These are phyloP conservation scores for Aaosphaeria pasadenensis DNA, from an alignment of 2,329 filamentous ascomycete species.

Conservation along the genomic window DNA sequence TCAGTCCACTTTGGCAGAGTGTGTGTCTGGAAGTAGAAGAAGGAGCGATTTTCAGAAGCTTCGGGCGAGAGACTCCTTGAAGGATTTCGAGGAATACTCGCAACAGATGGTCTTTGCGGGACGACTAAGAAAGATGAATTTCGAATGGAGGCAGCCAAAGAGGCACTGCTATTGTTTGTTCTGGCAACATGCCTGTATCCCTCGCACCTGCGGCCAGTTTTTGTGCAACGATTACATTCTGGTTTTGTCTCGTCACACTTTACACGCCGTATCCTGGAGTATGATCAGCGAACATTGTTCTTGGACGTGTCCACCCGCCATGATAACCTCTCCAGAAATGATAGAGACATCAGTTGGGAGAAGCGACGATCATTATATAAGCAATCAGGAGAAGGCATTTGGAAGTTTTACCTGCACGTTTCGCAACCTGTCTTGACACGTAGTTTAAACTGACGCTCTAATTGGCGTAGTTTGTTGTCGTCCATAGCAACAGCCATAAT, in stretches of 20 bases:
- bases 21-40: constrained; percentile 22
- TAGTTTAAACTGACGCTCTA: constrained; percentile 26
- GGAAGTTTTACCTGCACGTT: constrained; percentile 22
- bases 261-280: constrained; percentile 7
- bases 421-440: constrained; percentile 29
- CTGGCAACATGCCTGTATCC: constrained; percentile 27
- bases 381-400: too few relatives aligned
- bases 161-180: constrained; percentile 8
- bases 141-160: constrained; percentile 20
- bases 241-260: constrained; percentile 11
- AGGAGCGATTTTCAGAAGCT: constrained; percentile 22
- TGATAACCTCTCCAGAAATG: too few relatives aligned
- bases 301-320: constrained; percentile 18
- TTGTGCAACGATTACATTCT: constrained; percentile 26
- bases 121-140: constrained; percentile 25
- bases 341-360: too few relatives aligned
- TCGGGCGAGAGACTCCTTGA: constrained; percentile 17
- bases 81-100: constrained; percentile 13
- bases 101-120: constrained; percentile 11
- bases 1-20: constrained; percentile 30
- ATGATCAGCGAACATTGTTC: constrained; percentile 13
- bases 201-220: constrained; percentile 37
- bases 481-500: constrained; percentile 12
- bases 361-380: too few relatives aligned
- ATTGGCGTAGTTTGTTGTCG: constrained; percentile 18